These are phyloP conservation scores for Magnaporthiopsis rhizophila DNA, from an alignment of 2,329 filamentous ascomycete genomes.

Conservation along the genomic window DNA sequence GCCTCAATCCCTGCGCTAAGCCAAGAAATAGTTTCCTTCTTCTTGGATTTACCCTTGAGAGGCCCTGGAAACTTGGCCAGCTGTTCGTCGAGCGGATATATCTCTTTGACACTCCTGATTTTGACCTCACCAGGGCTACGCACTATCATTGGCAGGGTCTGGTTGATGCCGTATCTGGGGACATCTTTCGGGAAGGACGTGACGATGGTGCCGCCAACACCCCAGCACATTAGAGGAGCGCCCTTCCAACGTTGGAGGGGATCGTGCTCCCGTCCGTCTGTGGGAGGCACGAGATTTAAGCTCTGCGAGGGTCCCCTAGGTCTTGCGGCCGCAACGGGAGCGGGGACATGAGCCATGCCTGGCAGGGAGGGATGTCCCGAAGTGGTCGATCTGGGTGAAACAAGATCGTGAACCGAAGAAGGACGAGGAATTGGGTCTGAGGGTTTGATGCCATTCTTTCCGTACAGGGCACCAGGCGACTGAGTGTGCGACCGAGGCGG, in stretches of 20 bases:
- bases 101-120: constrained; percentile 65
- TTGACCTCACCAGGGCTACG: constrained; percentile 76
- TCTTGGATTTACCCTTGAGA: constrained; percentile 81
- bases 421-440: constrained; percentile 43
- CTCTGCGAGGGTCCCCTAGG: constrained; percentile 45
- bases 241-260: constrained; percentile 86
- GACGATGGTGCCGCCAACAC: constrained; percentile 72
- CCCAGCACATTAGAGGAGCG: constrained; percentile 78
- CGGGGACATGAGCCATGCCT: constrained; percentile 7
- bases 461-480: constrained; percentile 45
- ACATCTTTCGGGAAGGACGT: constrained; percentile 85
- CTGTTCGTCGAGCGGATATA: constrained; percentile 62
- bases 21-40: constrained; percentile 87
- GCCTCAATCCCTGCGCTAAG: constrained; percentile 66
- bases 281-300: constrained; percentile 52
- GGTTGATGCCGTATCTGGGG: constrained; percentile 73
- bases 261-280: constrained; percentile 63
- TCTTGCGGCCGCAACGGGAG: constrained; percentile 21
- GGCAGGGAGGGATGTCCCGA: not conserved
- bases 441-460: constrained; percentile 23
- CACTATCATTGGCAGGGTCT: constrained; percentile 67
- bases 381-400: constrained; percentile 25
- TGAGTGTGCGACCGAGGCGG: constrained; percentile 55
- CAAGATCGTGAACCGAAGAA: constrained; percentile 42
- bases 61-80: constrained; percentile 83